A percentile compares a stretch with the other conserved stretches of the same genome.
phyloP scores from a whole-genome alignment of 139 green algal species.

The Astrephomene gubernaculifera region DNA sequence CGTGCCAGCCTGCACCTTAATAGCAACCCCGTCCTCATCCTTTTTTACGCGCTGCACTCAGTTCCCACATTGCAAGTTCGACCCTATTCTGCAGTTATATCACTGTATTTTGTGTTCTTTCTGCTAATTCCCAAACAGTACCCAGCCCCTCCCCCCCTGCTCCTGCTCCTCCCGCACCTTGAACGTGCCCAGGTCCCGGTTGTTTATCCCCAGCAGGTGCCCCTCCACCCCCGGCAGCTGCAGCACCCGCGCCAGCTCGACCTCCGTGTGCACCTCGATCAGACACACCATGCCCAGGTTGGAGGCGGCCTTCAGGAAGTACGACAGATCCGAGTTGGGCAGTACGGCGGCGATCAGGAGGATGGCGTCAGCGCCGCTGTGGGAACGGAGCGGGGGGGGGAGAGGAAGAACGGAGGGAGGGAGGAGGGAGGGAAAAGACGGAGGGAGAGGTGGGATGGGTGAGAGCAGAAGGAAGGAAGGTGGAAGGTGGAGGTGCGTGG shows the following conservation, averaged over 20 bases:
- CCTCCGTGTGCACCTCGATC: conserved; percentile 81
- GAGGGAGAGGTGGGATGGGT: background rate
- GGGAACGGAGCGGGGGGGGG: background rate
- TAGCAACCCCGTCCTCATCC: no score
- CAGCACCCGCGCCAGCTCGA: conserved; percentile 94
- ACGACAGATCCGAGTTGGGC: conserved; percentile 93
- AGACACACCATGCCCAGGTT: conserved; percentile 75
- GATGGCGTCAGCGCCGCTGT: conserved; percentile 92
- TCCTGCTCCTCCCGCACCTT: conserved; percentile 72
- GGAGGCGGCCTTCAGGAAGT: conserved; percentile 87
- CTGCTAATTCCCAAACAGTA: no score
- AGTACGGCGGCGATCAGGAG: conserved; percentile 98
- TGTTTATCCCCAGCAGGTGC: conserved; percentile 98
- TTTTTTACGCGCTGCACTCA: no score
- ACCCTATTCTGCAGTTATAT: no score
- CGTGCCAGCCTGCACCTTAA: no score
- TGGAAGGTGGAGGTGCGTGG: no score
- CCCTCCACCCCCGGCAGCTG: conserved; percentile 81
- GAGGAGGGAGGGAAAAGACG: conserved; percentile 36
- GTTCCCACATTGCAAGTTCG: no score
- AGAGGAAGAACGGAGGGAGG: background rate
- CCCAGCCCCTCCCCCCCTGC: no score
- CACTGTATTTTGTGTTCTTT: no score
- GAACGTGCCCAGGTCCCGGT: conserved; percentile 96
- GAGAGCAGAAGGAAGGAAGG: no score